These are phyloP conservation scores for Fusarium sp. DNA, from an alignment of 2,329 filamentous ascomycete genomes.

Conservation along the genomic window DNA sequence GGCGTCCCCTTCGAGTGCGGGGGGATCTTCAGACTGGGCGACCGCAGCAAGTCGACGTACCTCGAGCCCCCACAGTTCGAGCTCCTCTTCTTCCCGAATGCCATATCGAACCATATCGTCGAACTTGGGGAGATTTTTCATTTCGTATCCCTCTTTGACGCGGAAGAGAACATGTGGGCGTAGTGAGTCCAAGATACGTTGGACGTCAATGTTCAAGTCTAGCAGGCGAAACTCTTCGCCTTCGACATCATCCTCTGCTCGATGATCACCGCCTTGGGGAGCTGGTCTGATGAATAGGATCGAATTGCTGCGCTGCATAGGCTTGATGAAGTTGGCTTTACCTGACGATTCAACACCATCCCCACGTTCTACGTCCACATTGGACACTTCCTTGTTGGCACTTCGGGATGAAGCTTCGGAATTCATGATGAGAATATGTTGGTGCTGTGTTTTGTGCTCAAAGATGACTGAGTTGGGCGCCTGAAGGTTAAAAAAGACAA, in stretches of 20 bases:
- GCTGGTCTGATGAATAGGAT: background rate
- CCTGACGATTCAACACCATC: background rate
- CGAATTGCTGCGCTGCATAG: background rate
- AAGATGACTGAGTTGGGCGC: too few relatives aligned
- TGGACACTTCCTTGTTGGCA: background rate
- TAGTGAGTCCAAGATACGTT: background rate
- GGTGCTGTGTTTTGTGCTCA: too few relatives aligned
- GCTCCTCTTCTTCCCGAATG: background rate
- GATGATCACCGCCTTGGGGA: background rate
- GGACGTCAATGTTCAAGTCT: background rate
- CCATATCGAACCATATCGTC: background rate
- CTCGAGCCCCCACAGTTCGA: background rate
- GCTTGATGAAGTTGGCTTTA: background rate
- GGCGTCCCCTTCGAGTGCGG: background rate
- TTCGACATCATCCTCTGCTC: background rate
- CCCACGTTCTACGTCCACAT: background rate
- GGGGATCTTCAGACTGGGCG: background rate
- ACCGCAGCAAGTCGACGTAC: background rate
- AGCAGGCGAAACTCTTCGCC: background rate
- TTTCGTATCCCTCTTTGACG: background rate
- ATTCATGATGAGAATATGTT: too few relatives aligned
- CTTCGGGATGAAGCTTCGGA: background rate
- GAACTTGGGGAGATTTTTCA: background rate
- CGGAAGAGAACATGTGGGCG: background rate
- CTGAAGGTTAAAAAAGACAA: too few relatives aligned